These are phyloP conservation scores for Calonectria pteridis DNA, from an alignment of 2,329 filamentous ascomycete species.

Conservation along the genomic window DNA sequence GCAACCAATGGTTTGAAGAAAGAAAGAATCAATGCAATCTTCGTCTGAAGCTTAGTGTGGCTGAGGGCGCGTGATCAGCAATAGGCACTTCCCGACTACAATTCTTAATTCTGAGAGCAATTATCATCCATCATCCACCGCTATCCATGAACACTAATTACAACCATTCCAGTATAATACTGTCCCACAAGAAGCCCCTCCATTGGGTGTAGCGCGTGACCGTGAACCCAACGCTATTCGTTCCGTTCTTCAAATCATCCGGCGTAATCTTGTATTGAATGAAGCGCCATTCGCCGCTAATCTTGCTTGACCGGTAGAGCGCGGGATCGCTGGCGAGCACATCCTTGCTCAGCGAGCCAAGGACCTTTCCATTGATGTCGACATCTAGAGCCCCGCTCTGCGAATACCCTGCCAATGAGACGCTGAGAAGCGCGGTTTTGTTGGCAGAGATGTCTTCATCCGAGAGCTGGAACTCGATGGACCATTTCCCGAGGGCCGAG, in stretches of 20 bases:
- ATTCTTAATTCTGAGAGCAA: no score
- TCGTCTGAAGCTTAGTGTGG: no score
- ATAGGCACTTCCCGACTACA: no score
- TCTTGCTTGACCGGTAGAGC: background rate
- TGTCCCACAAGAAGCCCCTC: background rate
- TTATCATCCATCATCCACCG: no score
- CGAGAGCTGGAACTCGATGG: background rate
- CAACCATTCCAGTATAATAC: background rate
- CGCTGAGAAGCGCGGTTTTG: background rate
- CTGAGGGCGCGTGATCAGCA: no score
- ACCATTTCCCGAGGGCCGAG: background rate
- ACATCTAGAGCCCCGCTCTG: background rate
- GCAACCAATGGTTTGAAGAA: no score
- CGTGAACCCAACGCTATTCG: background rate
- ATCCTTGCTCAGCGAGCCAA: background rate
- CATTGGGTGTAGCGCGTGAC: background rate
- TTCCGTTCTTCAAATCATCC: background rate
- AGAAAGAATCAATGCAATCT: no score
- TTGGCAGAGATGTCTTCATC: background rate
- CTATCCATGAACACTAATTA: background rate
- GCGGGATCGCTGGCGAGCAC: background rate
- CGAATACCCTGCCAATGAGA: background rate
- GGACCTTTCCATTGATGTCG: background rate
- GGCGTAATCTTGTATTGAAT: background rate
- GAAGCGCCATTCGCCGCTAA: background rate